phyloP scores from a whole-genome alignment of 2,329 filamentous ascomycete genomes.

The Ophiosphaerella narmari region DNA sequence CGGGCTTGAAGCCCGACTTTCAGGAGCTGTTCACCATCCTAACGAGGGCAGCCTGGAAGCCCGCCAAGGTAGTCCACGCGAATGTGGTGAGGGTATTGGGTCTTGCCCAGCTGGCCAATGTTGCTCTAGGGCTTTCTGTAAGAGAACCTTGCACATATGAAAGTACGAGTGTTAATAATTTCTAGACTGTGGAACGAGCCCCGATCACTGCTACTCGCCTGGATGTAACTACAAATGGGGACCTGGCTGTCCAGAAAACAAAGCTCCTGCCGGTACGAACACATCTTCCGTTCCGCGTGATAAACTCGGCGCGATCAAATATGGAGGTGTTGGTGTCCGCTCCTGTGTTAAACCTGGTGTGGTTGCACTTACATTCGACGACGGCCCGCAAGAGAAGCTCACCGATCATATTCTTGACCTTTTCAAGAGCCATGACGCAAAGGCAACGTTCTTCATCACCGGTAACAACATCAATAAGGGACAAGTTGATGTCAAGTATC shows the following conservation, averaged over 20 bases:
- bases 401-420: conserved; percentile 66
- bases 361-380: conserved; percentile 71
- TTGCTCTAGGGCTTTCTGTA: conserved; percentile 41
- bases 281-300: conserved; percentile 60
- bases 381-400: conserved; percentile 65
- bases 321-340: conserved; percentile 63
- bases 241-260: conserved; percentile 64
- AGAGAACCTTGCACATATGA: conserved; percentile 1
- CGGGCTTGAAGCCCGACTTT: conserved; percentile 30
- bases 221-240: conserved; percentile 66
- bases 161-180: conserved; percentile 11
- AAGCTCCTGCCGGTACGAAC: conserved; percentile 58
- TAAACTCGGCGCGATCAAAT: conserved; percentile 58
- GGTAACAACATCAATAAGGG: conserved; percentile 63
- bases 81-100: conserved; percentile 39
- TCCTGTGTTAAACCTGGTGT: conserved; percentile 58
- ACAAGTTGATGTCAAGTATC: conserved; percentile 58
- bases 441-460: conserved; percentile 71
- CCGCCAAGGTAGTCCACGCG: conserved; percentile 34
- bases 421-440: conserved; percentile 63
- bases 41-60: conserved; percentile 13
- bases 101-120: conserved; percentile 42
- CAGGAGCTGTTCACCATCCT: conserved; percentile 21
- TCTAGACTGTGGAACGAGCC: conserved; percentile 56
- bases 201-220: conserved; percentile 65